Base-by-base conservation (phyloP, 1,284 basidiomycete genomes). In the Ceratobasidium papillatum region DNA sequence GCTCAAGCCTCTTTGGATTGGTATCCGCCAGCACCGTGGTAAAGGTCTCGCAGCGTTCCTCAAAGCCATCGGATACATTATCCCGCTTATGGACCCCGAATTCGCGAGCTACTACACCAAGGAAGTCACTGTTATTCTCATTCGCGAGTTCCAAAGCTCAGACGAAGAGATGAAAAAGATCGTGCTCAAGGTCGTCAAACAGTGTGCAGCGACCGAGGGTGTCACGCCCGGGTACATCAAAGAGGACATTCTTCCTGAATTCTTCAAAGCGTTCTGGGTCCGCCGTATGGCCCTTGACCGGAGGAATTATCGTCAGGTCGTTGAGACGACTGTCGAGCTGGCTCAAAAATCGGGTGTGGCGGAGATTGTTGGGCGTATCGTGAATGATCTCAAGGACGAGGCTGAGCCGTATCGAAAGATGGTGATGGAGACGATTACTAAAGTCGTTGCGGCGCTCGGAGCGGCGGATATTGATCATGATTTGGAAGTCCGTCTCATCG, bases 131-230 rank as follows among this genome's bases (percentile, higher is more conserved):
- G 94, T 98, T 75, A 98, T 98, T 81, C 90, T 99, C 76, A 99
- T 99, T 77, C 94, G 98, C 81, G 98, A 99, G 85, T 99, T 99
- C 86, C 96, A 98, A 83, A 98, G 95, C 5, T 98, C 97, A 9
- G 98, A 99, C 82, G 98, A 99, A 83, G 98, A 99, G 86, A 99
- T 99, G 98, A 98, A 99, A 87, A 98, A 99, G 87, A 99, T 99
- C 79, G 97, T 99, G 2, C 85, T 99, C 66, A 99, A 99, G 82
- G 98, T 99, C 72, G 96, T 99, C 80, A 98, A 99, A 84, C 97
- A 99, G 82, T 99, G 98, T 81, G 95, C 98, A 47, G 94, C 94
- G 7, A 99, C 98, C 0, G 98, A 99, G 80, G 96, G 96, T 85
- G 96, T 98, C 49, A 95, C 94, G 0, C 90, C 95, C 2, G 87